Percentiles rank a stretch among this genome's conserved stretches.
These are phyloP conservation scores for Talaromyces pinophilus DNA, from an alignment of 2,329 filamentous ascomycete genomes.

Conservation along the genomic window DNA sequence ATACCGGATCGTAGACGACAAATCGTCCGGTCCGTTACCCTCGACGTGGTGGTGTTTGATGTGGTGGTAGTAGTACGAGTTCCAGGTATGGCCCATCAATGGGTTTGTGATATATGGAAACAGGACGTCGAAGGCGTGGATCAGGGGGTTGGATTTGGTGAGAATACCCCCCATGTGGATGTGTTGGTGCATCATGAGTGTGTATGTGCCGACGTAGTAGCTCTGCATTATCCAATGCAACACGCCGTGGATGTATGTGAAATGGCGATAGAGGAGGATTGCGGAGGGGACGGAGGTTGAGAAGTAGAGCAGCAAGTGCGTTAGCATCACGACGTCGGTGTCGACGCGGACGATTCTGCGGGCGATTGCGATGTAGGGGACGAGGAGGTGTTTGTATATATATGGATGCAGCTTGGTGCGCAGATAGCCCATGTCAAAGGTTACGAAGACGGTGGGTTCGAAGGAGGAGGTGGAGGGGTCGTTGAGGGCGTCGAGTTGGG, in stretches of 20 bases:
- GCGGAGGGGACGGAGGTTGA: conserved; percentile 70
- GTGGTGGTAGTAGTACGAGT: conserved; percentile 82
- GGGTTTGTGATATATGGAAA: conserved; percentile 77
- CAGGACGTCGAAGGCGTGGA: conserved; percentile 60
- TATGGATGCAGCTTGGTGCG: conserved; percentile 39
- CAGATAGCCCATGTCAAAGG: conserved; percentile 54
- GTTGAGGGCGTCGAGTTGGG: conserved; percentile 53
- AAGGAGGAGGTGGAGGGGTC: conserved; percentile 52
- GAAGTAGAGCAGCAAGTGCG: conserved; percentile 72
- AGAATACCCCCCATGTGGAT: conserved; percentile 75
- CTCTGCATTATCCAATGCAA: conserved; percentile 66
- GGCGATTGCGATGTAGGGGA: conserved; percentile 62
- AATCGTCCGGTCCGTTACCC: conserved; percentile 73
- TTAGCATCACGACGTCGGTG: conserved; percentile 76
- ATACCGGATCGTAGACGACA: conserved; percentile 74
- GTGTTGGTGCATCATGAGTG: conserved; percentile 80
- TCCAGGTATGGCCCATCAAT: conserved; percentile 81
- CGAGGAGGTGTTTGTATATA: conserved; percentile 51
- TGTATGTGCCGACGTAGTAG: conserved; percentile 72
- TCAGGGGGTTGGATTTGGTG: conserved; percentile 52
- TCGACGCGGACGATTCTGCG: conserved; percentile 61
- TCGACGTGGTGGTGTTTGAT: conserved; percentile 85
- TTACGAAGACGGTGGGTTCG: conserved; percentile 57
- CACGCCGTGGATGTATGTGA: conserved; percentile 67
- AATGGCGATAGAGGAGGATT: conserved; percentile 63